Evolutionary conservation across 2,329 filamentous ascomycete species (phyloP), one percentile per base, ranked within the genome.

Genomic region (Cladosporium sp.): DNA sequence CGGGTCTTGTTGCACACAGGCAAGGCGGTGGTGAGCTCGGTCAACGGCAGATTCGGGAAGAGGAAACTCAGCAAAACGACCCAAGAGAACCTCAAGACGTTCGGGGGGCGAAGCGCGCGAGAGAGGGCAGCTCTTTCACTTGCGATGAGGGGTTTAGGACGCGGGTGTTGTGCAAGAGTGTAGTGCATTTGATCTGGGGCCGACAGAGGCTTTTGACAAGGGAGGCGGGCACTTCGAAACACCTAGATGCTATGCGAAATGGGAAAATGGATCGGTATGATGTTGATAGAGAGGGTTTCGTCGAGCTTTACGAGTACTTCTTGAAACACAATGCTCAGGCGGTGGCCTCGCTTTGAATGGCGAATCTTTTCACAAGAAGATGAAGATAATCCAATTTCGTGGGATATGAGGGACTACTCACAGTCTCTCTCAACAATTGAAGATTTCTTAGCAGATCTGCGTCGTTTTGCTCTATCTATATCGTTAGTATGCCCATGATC

Each of bases 221-320:
- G 24, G 61, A 64, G 50, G 61, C 62, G 11, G 62, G 61, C n/a
- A 64, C 62, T 12, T 57, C 54, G 8, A 48, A 47, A 9, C 57
- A 63, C 50, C 52, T 64, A 8, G 58, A 63, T 32, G 61, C 60
- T 2, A 51, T 57, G 32, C 47, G 55, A 18, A 53, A 60, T 38
- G 54, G 52, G 2, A 53, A 53, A 8, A 52, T 43, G 47, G 32
- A 47, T 29, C 67, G 34, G 58, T 63, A 64, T 30, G 67, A 68
- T 38, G 64, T 67, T 22, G 70, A 71, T 49, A 68, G 66, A 20
- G 58, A 60, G 36, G 62, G 48, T 2, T 59, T 56, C 58, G 20
- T 62, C 56, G 47, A 67, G 60, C 43, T 63, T 48, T 58, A 53
- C 24, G 55, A 61, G 17, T 30, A 43, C 19, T 50, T 50, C 19